These are phyloP conservation scores for Gentiana macrophylla DNA, from an alignment of 257 asterid species.

Conservation along the genomic window DNA sequence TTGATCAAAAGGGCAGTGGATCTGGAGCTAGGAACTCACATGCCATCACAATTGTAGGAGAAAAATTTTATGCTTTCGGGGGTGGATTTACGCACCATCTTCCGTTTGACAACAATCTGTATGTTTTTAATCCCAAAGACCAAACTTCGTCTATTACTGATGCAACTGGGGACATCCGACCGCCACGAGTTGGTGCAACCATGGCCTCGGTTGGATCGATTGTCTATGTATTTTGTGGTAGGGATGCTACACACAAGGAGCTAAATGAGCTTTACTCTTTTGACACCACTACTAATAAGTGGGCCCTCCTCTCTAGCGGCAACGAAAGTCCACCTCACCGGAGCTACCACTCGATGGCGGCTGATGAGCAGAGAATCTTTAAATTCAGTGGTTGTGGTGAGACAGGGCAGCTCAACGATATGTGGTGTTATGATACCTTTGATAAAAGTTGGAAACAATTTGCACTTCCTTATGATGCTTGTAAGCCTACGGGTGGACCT, in stretches of 20 bases:
- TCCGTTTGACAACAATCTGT: constrained; percentile 70
- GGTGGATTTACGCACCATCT: constrained; percentile 81
- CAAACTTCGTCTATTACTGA: constrained; percentile 60
- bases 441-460: constrained; percentile 44
- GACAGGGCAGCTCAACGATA: constrained; percentile 59
- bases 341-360: constrained; percentile 81
- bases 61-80: constrained; percentile 65
- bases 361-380: constrained; percentile 47
- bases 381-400: constrained; percentile 85
- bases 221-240: constrained; percentile 71
- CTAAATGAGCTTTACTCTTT: constrained; percentile 48
- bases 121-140: constrained; percentile 44
- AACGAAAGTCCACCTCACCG: constrained; percentile 63
- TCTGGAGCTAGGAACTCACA: constrained; percentile 97
- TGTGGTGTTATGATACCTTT: constrained; percentile 64
- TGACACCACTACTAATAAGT: constrained; percentile 43
- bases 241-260: constrained; percentile 73
- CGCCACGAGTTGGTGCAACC: constrained; percentile 86
- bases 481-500: constrained; percentile 85
- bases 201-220: constrained; percentile 53
- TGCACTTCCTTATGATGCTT: constrained; percentile 43
- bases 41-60: constrained; percentile 68
- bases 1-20: constrained; percentile 62
- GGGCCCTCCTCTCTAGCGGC: constrained; percentile 48
- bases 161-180: constrained; percentile 59